phyloP scores from a whole-genome alignment of 768 basidiomycete genomes.

The Amanita inopinata region DNA sequence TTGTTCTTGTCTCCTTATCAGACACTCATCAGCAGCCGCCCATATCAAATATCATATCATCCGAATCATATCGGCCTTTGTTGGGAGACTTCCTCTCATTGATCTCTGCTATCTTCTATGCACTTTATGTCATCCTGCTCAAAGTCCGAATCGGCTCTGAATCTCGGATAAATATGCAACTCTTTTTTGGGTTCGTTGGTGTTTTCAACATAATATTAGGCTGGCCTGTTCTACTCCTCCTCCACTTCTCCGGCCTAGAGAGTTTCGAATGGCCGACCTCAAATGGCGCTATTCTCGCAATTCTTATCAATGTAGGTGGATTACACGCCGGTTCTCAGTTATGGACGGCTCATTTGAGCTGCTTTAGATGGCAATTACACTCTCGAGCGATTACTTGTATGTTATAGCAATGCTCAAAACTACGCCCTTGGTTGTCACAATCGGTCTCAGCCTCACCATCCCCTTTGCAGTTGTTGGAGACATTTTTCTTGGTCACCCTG shows the following conservation, averaged over 20 bases:
- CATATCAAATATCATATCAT: slow-evolving; percentile 10
- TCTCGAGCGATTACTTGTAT: slow-evolving; percentile 79
- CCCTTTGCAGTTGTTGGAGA: slow-evolving; percentile 87
- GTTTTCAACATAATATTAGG: slow-evolving; percentile 69
- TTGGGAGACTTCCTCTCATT: slow-evolving; percentile 81
- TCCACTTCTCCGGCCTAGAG: slow-evolving; percentile 69
- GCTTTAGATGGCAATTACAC: slow-evolving; percentile 69
- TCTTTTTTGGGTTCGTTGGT: slow-evolving; percentile 93
- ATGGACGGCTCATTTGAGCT: background rate
- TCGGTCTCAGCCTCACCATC: slow-evolving; percentile 90
- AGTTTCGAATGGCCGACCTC: slow-evolving; percentile 60
- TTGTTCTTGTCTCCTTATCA: slow-evolving; percentile 80
- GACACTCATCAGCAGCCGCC: slow-evolving; percentile 41
- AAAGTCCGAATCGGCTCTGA: slow-evolving; percentile 80
- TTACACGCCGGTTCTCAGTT: background rate
- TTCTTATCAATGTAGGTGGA: slow-evolving; percentile 30
- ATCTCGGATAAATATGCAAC: slow-evolving; percentile 82
- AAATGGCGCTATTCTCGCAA: slow-evolving; percentile 25
- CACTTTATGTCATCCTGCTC: slow-evolving; percentile 79
- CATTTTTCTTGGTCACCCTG: slow-evolving; percentile 47
- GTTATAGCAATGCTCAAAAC: slow-evolving; percentile 94
- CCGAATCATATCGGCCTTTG: slow-evolving; percentile 28
- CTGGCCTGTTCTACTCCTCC: slow-evolving; percentile 70
- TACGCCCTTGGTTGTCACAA: slow-evolving; percentile 85
- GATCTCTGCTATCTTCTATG: slow-evolving; percentile 81